A percentile compares a stretch with the other conserved stretches of the same genome.
Evolutionary conservation across 2,329 filamentous ascomycete genomes (phyloP).

Genomic region (Pyricularia pennisetigena): DNA sequence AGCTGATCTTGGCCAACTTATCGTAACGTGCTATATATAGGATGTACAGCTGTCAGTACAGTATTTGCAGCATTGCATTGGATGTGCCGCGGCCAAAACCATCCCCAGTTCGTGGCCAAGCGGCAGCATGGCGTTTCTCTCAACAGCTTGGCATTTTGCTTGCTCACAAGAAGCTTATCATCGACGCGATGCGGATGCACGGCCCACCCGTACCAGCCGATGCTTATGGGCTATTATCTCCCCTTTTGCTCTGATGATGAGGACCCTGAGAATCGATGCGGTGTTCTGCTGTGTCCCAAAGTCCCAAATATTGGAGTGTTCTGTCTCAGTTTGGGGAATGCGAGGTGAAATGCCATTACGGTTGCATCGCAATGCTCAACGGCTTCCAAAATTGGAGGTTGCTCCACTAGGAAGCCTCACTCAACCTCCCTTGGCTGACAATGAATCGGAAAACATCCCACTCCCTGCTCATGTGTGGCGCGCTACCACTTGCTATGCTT

Average conservation of each 20-base stretch:
- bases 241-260: background rate
- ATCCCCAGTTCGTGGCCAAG: background rate
- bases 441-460: background rate
- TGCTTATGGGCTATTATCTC: background rate
- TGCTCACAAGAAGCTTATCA: background rate
- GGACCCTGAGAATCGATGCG: background rate
- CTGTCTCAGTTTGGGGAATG: background rate
- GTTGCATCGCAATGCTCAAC: background rate
- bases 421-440: background rate
- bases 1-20: no score
- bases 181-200: background rate
- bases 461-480: background rate
- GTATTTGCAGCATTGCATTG: no score
- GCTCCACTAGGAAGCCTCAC: background rate
- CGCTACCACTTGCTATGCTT: background rate
- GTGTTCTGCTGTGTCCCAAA: no score
- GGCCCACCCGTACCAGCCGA: background rate
- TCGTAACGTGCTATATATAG: background rate
- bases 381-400: background rate
- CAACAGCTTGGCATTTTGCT: background rate
- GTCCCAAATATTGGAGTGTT: background rate
- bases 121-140: background rate
- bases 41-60: background rate
- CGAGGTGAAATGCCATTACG: background rate
- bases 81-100: background rate